A percentile compares a stretch with the other conserved stretches of the same genome.
phyloP scores from a whole-genome alignment of 78 protist genomes.

The Dictyostelium discoideum region DNA sequence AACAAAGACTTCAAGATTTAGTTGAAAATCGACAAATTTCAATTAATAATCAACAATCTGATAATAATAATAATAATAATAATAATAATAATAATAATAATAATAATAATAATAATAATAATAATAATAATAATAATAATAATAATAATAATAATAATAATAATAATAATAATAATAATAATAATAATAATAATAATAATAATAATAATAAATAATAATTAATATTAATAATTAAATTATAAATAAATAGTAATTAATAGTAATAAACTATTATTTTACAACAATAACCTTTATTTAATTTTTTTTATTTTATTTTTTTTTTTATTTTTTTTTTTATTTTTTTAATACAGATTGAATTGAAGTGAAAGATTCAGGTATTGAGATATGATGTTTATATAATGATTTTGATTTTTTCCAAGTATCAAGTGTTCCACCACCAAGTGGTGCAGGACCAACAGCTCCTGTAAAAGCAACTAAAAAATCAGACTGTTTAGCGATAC shows the following conservation, averaged over 20 bases:
- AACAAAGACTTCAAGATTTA: slow-evolving; percentile 39
- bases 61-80: slow-evolving; percentile 21
- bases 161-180: too few relatives aligned
- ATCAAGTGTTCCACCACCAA: slow-evolving; percentile 15
- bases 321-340: neutral
- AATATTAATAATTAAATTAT: neutral
- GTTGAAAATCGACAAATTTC: slow-evolving; percentile 19
- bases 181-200: too few relatives aligned
- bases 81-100: slow-evolving; percentile 40
- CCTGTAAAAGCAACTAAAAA: slow-evolving; percentile 10
- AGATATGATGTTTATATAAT: neutral
- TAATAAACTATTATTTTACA: too few relatives aligned
- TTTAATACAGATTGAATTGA: neutral
- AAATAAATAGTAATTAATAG: neutral
- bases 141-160: neutral
- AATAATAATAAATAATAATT: neutral
- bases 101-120: slow-evolving; percentile 30
- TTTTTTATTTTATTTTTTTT: too few relatives aligned
- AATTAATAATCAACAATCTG: neutral
- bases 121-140: neutral
- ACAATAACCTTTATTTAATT: too few relatives aligned
- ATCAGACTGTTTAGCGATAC: neutral
- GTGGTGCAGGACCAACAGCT: neutral
- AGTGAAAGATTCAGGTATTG: neutral
- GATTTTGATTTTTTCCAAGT: slow-evolving; percentile 16